Evolutionary conservation across 306 rosid species (phyloP).

Genomic region (Quillaja saponaria): DNA sequence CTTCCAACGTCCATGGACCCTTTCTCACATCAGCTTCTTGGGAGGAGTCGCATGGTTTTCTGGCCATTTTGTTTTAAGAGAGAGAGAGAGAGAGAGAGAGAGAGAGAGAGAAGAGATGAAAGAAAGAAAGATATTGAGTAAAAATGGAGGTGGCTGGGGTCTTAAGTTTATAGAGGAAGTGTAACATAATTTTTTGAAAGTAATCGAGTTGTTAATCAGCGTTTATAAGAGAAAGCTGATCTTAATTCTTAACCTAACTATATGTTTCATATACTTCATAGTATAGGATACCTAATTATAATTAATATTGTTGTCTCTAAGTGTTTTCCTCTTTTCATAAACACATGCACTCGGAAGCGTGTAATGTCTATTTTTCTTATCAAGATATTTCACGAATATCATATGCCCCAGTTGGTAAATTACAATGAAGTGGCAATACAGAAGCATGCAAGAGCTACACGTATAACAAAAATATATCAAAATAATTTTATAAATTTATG

Average conservation of each 20-base stretch:
- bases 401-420: too few species aligned
- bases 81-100: slow-evolving; percentile 11
- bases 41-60: slow-evolving; percentile 54
- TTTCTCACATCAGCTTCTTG: slow-evolving; percentile 91
- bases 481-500: too few species aligned
- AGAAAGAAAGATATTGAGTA: slow-evolving; percentile 35
- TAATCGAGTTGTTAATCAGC: slow-evolving; percentile 30
- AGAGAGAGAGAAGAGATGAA: slow-evolving; percentile 9
- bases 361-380: too few species aligned
- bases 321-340: too few species aligned
- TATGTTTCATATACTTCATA: slow-evolving; percentile 36
- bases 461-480: too few species aligned
- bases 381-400: too few species aligned
- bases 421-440: too few species aligned
- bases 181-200: slow-evolving; percentile 25
- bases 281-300: too few species aligned
- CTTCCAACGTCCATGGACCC: slow-evolving; percentile 99
- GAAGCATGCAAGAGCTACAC: too few species aligned
- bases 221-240: slow-evolving; percentile 3
- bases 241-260: slow-evolving; percentile 44
- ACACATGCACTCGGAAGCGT: too few species aligned
- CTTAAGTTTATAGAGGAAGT: slow-evolving; percentile 55
- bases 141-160: slow-evolving; percentile 52
- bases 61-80: slow-evolving; percentile 53
- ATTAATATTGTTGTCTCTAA: too few species aligned